Base-by-base conservation (phyloP, 2,329 filamentous ascomycete genomes). In the Penicillium sp. region DNA sequence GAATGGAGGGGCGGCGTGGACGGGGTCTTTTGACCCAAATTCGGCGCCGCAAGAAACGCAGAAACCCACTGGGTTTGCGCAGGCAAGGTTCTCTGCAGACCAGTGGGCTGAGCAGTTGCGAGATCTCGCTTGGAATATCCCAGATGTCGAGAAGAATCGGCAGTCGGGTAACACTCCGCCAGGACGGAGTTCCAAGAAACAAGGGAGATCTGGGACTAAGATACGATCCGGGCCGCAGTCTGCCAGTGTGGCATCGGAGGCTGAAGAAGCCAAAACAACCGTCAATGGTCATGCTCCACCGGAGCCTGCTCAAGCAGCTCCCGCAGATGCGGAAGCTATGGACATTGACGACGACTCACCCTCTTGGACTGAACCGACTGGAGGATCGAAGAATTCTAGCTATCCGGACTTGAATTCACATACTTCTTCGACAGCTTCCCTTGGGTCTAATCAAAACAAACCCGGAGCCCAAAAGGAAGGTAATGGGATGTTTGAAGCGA, bases 271-370 rank as follows among this genome's bases (percentile, higher is more conserved):
- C 5, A 48, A 52, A 16, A 48, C 56, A 4, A 66, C 60, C 7
- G 34, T 60, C 16, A 44, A 56, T 25, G 50, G 50, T 4, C 40
- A 48, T 15, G 43, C 37, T n/a, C 44, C 39, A 23, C 46, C 45
- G 20, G 41, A 41, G 6, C 44, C 55, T 6, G 38, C 51, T 9
- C 43, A 37, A 17, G 22, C 41, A 3, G 35, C 25, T n/a, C 39
- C 48, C 30, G 64, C 61, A 14, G 56, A 55, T 27, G 56, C 37
- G 3, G 67, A 70, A 43, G 64, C 62, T 7, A 72, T 72, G 69
- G 69, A 72, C 44, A 57, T 72, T 32, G 69, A 71, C 41, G 62
- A 67, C 9, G 61, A 62, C 6, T 30, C 55, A 8, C 51, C 61
- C 12, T 37, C 43, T 6, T 46, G 45, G 2, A 41, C 44, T 4